Evolutionary conservation across 1,284 basidiomycete species (phyloP), one percentile per base, ranked within the genome.

Genomic region (Ganoderma multipileum): DNA sequence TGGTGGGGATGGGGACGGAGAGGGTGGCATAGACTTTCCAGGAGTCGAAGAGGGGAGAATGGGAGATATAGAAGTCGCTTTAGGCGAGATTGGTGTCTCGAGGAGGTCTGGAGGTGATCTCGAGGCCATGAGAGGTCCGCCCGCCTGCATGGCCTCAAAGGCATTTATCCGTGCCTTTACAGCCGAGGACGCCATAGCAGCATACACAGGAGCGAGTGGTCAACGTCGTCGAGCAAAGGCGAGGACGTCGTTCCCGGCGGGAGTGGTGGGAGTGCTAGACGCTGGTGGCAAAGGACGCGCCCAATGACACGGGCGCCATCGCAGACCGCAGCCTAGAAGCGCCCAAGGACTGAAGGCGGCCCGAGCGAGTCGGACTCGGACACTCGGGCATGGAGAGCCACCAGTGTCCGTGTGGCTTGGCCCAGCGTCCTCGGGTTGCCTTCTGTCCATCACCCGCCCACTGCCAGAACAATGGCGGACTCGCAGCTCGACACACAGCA

Each of bases 141-240:
- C 68, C 47, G 65, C 42, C 47, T 73, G 63, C 61, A 79, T 75
- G 54, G 78, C 73, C 74, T 85, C 85, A 71, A 92, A 91, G 20
- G 88, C 88, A 72, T 80, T 81, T 61, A 92, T 89, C 66, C 87
- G 82, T 16, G 87, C 85, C 79, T 88, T 85, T 64, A 91, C 70
- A 36, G 86, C 83, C 60, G 84, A 81, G 68, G 87, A 83, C 61
- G 86, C 82, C 85, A 87, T 88, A 68, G 74, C 50, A 50, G n/a
- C 42, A 33, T 38, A 47, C 7, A 42, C 26, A 39, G 20, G 26
- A 30, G 4, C 16, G 41, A 33, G 59, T 33, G 41, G 26, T 47
- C 54, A 54, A 26, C n/a, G 59, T 18, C 33, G 47, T 44, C n/a
- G 18, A 23, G 36, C 38, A 30, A 57, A 8, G 38, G 57, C 14